These are phyloP conservation scores for Thielaviopsis euricoi DNA, from an alignment of 2,329 filamentous ascomycete species.

Conservation along the genomic window DNA sequence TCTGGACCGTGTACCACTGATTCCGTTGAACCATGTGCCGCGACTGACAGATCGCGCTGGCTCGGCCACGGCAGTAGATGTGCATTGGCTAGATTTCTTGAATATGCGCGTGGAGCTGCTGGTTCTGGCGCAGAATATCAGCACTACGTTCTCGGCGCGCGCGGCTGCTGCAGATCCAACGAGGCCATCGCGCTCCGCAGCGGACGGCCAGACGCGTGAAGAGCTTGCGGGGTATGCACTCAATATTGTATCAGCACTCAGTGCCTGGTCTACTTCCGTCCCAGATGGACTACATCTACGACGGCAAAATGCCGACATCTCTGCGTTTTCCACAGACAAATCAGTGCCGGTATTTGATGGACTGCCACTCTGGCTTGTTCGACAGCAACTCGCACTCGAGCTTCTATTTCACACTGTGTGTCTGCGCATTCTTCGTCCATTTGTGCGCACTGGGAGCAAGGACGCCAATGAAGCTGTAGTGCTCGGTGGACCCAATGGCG, in stretches of 20 bases:
- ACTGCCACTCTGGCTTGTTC: background rate
- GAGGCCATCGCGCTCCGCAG: background rate
- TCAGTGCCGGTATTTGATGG: background rate
- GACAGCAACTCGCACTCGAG: constrained; percentile 4
- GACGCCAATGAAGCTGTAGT: too few species aligned
- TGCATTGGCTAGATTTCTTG: constrained; percentile 7
- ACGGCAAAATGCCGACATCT: background rate
- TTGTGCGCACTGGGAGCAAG: background rate
- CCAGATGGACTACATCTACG: background rate
- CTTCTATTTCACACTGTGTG: constrained; percentile 2
- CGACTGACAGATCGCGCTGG: constrained; percentile 4
- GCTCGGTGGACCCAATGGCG: background rate
- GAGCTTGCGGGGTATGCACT: constrained; percentile 3
- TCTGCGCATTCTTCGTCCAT: constrained; percentile 2
- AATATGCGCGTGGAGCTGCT: constrained; percentile 6
- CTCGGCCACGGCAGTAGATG: background rate
- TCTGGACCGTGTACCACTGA: background rate
- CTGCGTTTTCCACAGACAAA: background rate
- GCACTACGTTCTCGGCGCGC: background rate
- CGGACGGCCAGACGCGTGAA: background rate
- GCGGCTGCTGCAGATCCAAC: background rate
- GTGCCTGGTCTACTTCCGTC: background rate
- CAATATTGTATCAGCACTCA: background rate
- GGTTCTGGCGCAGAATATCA: constrained; percentile 2
- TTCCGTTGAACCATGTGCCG: constrained; percentile 4